A percentile compares a stretch with the other conserved stretches of the same genome.
Evolutionary conservation across 371 early-diverging fungal species (phyloP).

Genomic region (Umbelopsis sp.): DNA sequence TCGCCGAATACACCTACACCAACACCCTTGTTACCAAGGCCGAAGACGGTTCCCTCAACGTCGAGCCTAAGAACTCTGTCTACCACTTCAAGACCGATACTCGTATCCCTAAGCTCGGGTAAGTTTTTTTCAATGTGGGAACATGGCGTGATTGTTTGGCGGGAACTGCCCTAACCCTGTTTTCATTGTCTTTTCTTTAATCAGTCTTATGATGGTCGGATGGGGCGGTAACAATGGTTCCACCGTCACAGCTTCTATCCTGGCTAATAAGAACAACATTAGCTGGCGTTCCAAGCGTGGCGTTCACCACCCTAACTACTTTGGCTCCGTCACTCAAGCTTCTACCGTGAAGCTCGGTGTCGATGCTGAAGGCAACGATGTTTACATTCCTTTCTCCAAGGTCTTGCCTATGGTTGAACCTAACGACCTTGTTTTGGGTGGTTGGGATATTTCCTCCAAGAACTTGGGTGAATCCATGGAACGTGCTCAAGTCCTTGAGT

Average conservation of each 20-base stretch:
- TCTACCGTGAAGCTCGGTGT: constrained; percentile 94
- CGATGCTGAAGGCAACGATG: constrained; percentile 79
- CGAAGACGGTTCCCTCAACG: constrained; percentile 68
- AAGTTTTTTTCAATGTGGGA: constrained; percentile 30
- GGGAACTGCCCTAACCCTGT: too few species aligned
- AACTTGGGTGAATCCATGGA: constrained; percentile 92
- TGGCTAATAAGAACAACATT: constrained; percentile 87
- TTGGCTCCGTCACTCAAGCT: constrained; percentile 93
- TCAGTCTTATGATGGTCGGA: constrained; percentile 96
- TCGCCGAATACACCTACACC: constrained; percentile 85
- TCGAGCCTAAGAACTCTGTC: constrained; percentile 81
- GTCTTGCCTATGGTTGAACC: constrained; percentile 96
- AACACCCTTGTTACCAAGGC: constrained; percentile 81
- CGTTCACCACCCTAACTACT: constrained; percentile 91
- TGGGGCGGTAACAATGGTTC: constrained; percentile 99
- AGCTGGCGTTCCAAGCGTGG: constrained; percentile 94
- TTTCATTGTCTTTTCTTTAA: neutral
- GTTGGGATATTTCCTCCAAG: constrained; percentile 93
- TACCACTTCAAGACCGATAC: constrained; percentile 90
- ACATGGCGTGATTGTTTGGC: too few species aligned
- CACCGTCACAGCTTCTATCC: constrained; percentile 93
- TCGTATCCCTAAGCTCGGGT: constrained; percentile 82
- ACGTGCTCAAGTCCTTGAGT: constrained; percentile 92
- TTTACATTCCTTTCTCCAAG: constrained; percentile 87
- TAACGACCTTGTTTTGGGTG: constrained; percentile 93